Conservation (phyloP, 805 yeast genomes). For the Metschnikowia continentalis region DNA sequence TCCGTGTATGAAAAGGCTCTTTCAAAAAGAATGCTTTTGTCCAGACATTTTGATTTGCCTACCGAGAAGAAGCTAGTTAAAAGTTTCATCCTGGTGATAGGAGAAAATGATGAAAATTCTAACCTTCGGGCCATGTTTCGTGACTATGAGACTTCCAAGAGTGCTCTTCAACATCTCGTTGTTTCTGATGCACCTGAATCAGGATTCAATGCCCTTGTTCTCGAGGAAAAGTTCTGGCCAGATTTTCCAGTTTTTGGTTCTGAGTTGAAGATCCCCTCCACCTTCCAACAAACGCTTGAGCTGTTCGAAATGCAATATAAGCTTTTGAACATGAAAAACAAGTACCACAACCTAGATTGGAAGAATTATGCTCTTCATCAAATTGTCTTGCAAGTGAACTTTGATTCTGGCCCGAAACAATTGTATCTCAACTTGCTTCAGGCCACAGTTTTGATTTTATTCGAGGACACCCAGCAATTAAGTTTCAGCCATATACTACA, state of each 20-base stretch:
- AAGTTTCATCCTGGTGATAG: constrained; percentile 24
- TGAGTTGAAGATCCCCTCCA: constrained; percentile 23
- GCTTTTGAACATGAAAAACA: constrained; percentile 18
- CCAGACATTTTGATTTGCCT: constrained; percentile 16
- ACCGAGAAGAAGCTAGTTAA: constrained; percentile 24
- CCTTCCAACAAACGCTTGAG: constrained; percentile 17
- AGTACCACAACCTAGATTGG: constrained; percentile 38
- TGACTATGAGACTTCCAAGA: constrained; percentile 25
- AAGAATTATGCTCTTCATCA: constrained; percentile 39
- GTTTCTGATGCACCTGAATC: constrained; percentile 3
- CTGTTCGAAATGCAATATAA: constrained; percentile 22
- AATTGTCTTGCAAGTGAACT: constrained; percentile 28
- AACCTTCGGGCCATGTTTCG: constrained; percentile 31
- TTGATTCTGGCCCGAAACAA: constrained; percentile 29
- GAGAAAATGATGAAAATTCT: constrained; percentile 28
- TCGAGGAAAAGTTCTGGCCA: constrained; percentile 39
- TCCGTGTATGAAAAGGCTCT: constrained; percentile 30
- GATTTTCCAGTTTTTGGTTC: constrained; percentile 27
- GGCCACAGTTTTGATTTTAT: constrained; percentile 37
- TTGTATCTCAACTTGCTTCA: constrained; percentile 41
- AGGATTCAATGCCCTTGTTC: constrained; percentile 30
- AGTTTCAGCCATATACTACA: constrained; percentile 20
- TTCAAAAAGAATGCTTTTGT: constrained; percentile 33
- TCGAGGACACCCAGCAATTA: constrained; percentile 26
- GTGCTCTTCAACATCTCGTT: constrained; percentile 11